Conservation (phyloP, 2,329 filamentous ascomycete genomes). For the Fusarium sp. region DNA sequence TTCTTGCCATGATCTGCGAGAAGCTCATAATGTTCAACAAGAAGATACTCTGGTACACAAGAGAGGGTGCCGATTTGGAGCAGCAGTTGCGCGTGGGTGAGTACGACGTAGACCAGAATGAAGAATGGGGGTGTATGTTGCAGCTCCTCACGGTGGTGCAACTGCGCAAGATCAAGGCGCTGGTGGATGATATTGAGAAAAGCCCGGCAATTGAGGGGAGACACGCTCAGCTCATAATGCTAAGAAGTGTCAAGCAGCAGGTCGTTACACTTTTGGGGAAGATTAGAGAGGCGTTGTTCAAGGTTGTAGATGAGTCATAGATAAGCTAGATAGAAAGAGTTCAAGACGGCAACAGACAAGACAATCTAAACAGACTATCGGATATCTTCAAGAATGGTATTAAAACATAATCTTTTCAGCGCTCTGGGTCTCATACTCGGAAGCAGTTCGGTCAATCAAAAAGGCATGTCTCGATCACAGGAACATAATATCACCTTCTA, state of each 20-base stretch:
- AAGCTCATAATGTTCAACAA: background rate
- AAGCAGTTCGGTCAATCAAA: background rate
- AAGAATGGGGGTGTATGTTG: background rate
- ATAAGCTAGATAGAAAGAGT: background rate
- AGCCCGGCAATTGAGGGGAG: background rate
- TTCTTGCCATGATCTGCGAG: background rate
- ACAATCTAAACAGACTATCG: background rate
- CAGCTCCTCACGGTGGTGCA: background rate
- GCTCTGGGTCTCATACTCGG: background rate
- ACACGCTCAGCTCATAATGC: background rate
- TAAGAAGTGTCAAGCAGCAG: background rate
- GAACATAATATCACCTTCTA: fast-evolving
- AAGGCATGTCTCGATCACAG: background rate
- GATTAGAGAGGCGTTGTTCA: background rate
- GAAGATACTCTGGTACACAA: background rate
- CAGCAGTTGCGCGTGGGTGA: background rate
- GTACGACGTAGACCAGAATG: background rate
- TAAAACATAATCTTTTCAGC: fast-evolving
- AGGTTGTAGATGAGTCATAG: background rate
- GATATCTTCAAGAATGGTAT: fast-evolving
- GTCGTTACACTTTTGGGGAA: background rate
- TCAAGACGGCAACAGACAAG: background rate
- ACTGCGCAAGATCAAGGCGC: background rate
- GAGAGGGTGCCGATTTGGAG: background rate
- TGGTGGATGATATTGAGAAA: background rate